Evolutionary conservation across 208 protist genomes (phyloP).

Genomic region (Trypanosoma conorhini): DNA sequence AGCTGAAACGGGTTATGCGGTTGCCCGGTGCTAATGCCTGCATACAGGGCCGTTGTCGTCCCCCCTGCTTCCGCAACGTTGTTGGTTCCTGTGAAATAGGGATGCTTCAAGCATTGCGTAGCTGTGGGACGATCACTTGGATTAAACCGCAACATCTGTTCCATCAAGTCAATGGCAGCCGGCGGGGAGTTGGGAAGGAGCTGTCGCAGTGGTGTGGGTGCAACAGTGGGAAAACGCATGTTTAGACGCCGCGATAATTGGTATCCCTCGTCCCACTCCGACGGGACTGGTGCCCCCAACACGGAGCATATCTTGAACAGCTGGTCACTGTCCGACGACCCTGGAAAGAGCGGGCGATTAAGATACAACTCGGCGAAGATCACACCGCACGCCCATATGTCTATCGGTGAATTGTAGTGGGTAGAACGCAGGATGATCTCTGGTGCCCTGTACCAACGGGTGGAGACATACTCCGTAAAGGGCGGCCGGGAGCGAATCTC

Average conservation of each 20-base stretch:
- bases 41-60: constrained; percentile 70
- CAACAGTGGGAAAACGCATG: constrained; percentile 94
- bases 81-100: constrained; percentile 92
- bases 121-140: constrained; percentile 95
- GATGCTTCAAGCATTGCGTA: constrained; percentile 93
- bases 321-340: constrained; percentile 94
- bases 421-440: constrained; percentile 98
- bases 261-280: constrained; percentile 94
- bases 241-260: constrained; percentile 91
- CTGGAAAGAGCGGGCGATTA: constrained; percentile 96
- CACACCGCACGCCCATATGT: constrained; percentile 97
- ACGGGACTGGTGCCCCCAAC: constrained; percentile 80
- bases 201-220: constrained; percentile 81
- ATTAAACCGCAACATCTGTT: constrained; percentile 95
- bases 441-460: constrained; percentile 97
- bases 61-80: constrained; percentile 23
- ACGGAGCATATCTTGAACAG: constrained; percentile 97
- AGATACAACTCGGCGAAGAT: constrained; percentile 96
- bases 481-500: constrained; percentile 96
- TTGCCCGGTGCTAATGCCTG: constrained; percentile 82
- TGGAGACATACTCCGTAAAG: constrained; percentile 98
- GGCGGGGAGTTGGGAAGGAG: constrained; percentile 90
- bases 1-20: constrained; percentile 90
- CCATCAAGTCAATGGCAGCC: constrained; percentile 96
- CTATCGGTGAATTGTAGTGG: constrained; percentile 97